These are phyloP conservation scores for Bremia lactucae DNA, from an alignment of 352 stramenopile genomes.

Conservation along the genomic window DNA sequence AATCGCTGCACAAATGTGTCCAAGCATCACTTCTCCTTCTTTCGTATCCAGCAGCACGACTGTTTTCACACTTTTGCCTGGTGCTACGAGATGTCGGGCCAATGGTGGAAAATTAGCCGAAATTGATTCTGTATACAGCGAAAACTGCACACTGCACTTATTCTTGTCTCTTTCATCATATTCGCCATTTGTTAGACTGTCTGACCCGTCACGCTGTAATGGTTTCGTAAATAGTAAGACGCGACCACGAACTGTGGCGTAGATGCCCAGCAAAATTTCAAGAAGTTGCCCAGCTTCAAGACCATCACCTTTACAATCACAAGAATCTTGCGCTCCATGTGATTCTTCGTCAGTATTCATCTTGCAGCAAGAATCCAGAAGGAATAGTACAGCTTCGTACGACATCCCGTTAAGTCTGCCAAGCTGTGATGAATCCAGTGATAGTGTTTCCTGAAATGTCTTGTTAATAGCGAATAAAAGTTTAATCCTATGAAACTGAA, in stretches of 20 bases:
- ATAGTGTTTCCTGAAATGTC: constrained; percentile 1
- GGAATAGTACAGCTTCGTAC: constrained; percentile 29
- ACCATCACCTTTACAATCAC: neutral
- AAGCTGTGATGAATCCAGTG: neutral
- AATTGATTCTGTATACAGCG: constrained; percentile 39
- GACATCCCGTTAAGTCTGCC: constrained; percentile 17
- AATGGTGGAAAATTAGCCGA: constrained; percentile 27
- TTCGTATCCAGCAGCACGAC: constrained; percentile 33
- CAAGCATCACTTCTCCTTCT: constrained; percentile 28
- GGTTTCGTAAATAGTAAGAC: constrained; percentile 2
- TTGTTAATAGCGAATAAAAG: constrained; percentile 15
- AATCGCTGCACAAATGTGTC: constrained; percentile 31
- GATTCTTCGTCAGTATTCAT: constrained; percentile 6
- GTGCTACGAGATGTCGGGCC: constrained; percentile 23
- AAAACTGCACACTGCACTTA: constrained; percentile 21
- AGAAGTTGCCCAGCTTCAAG: constrained; percentile 13
- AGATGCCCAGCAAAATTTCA: constrained; percentile 26
- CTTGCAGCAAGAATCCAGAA: constrained; percentile 27
- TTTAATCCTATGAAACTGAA: constrained; percentile 17
- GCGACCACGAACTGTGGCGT: constrained; percentile 21
- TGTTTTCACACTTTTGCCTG: constrained; percentile 13
- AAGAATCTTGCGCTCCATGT: constrained; percentile 4
- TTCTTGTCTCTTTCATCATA: neutral
- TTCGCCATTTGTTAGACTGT: neutral
- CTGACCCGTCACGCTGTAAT: neutral